A percentile compares a stretch with the other conserved stretches of the same genome.
Evolutionary conservation across 768 basidiomycete genomes (phyloP).

Genomic region (Tulasnella calospora): DNA sequence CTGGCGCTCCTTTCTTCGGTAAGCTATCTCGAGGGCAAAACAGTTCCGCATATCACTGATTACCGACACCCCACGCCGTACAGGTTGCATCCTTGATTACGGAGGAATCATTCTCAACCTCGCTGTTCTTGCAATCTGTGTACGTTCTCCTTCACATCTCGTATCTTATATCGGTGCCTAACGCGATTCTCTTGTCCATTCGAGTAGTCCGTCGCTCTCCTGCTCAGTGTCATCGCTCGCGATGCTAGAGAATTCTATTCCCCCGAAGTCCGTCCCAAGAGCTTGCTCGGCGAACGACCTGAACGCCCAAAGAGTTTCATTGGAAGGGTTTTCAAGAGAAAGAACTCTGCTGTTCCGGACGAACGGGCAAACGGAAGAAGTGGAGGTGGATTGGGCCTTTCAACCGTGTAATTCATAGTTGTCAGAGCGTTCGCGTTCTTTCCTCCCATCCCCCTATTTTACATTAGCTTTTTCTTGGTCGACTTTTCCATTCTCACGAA

Average conservation of each 20-base stretch:
- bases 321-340: background rate
- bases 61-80: too few species aligned
- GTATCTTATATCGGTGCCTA: background rate
- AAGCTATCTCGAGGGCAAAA: background rate
- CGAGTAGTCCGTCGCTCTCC: conserved; percentile 8
- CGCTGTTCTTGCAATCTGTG: background rate
- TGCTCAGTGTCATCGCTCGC: conserved; percentile 14
- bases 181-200: background rate
- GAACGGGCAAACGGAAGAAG: background rate
- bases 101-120: conserved; percentile 18
- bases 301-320: background rate
- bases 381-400: background rate
- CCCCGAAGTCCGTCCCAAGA: background rate
- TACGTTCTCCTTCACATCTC: background rate
- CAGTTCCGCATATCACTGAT: too few species aligned
- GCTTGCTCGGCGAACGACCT: background rate
- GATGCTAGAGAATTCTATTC: conserved; percentile 15
- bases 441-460: background rate
- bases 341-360: background rate
- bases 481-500: background rate
- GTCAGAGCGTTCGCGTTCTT: background rate
- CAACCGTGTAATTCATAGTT: background rate
- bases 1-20: conserved; percentile 12
- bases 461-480: background rate
- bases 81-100: conserved; percentile 2